phyloP scores from a whole-genome alignment of 345 rosid species.

The Camelina sativa region DNA sequence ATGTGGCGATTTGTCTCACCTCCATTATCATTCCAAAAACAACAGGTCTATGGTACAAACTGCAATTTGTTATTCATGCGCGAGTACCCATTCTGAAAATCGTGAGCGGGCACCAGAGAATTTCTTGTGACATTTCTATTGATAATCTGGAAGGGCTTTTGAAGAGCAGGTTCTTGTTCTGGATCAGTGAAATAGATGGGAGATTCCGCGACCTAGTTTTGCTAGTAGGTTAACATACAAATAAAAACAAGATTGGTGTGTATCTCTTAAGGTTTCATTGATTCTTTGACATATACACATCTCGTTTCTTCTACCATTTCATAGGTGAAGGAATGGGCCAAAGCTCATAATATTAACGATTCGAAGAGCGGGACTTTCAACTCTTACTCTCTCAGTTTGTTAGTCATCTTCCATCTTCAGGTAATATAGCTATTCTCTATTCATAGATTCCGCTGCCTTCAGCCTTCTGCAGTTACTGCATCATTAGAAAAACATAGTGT shows the following conservation, averaged over 20 bases:
- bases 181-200: constrained; percentile 80
- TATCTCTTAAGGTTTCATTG: not conserved
- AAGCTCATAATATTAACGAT: constrained; percentile 74
- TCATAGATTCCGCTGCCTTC: not conserved
- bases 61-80: constrained; percentile 66
- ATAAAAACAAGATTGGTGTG: constrained; percentile 26
- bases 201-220: constrained; percentile 85
- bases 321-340: constrained; percentile 99
- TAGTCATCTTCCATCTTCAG: constrained; percentile 96
- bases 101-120: constrained; percentile 53
- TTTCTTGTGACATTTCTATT: constrained; percentile 85
- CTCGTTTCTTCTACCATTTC: constrained; percentile 21
- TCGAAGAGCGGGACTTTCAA: constrained; percentile 72
- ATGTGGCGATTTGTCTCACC: constrained; percentile 20
- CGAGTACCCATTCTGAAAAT: constrained; percentile 85
- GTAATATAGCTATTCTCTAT: constrained; percentile 40
- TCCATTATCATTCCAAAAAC: constrained; percentile 12
- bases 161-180: constrained; percentile 78
- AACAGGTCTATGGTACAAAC: constrained; percentile 60
- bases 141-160: constrained; percentile 76
- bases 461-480: not conserved
- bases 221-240: constrained; percentile 53
- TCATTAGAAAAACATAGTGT: not conserved
- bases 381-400: constrained; percentile 81
- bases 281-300: not conserved